phyloP scores from a whole-genome alignment of 2,329 filamentous ascomycete species.

The Macrophomina phaseolina region DNA sequence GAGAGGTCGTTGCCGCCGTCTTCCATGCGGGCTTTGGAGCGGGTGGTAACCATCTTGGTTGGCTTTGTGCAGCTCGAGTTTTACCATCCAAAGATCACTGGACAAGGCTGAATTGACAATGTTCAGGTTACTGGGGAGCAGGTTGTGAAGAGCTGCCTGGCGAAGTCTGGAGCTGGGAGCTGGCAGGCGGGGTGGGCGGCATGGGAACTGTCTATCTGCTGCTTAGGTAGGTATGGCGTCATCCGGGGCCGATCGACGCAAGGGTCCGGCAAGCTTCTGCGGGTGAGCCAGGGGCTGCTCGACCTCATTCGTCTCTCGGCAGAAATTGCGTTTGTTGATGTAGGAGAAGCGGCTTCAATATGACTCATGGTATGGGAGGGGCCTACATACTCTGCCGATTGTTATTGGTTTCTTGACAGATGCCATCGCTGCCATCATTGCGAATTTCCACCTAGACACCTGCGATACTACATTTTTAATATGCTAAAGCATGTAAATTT shows the following conservation, averaged over 20 bases:
- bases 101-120: no score
- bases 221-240: conserved; percentile 11
- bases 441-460: no score
- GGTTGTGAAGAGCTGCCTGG: neutral
- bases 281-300: neutral
- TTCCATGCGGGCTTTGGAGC: neutral
- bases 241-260: conserved; percentile 8
- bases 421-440: no score
- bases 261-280: neutral
- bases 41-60: conserved; percentile 1
- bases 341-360: no score
- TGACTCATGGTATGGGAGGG: no score
- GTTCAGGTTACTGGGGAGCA: neutral
- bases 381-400: no score
- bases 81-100: no score
- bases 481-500: no score
- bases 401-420: no score
- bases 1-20: neutral
- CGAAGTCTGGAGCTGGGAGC: neutral
- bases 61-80: neutral
- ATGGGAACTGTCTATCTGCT: neutral
- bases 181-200: neutral
- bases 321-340: neutral
- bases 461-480: no score
- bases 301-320: neutral